Evolutionary conservation across 257 asterid genomes (phyloP), one percentile per base, ranked within the genome.

Genomic region (Solanum etuberosum): DNA sequence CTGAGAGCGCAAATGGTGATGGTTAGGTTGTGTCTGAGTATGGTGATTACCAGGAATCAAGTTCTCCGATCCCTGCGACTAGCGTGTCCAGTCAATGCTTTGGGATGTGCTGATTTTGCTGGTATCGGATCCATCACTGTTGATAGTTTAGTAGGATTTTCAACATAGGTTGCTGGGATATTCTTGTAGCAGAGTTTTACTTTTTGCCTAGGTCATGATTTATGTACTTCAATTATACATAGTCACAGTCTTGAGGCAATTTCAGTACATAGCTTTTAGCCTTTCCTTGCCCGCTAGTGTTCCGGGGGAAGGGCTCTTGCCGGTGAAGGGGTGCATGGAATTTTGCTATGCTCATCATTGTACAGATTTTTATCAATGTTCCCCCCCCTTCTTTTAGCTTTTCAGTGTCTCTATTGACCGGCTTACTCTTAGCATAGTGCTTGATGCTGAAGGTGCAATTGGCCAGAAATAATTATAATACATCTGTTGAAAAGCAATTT

Each of bases 261-360:
- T 90, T 88, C 90, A 91, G 90, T 93, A 88, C 90, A 89, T 89
- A 90, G 81, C 9, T 86, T 78, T 87, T 65, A 23, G 34, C 81
- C 90, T 87, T 65, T 83, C 89, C 73, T 51, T 32, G 32, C 81
- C 81, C 86, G 15, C 71, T 59, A 84, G 40, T 86, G 87, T 83
- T 61, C 87, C 87, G 72, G 85, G 63, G 82, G 90, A 70, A 81
- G 85, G 85, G 88, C 61, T 86, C 90, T 83, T 88, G 91, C 91
- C 85, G 71, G 35, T 63, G 85, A 80, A 85, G 85, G 84, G 91
- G 88, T 82, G 43, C 84, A 85, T 85, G 89, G 87, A 86, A 86
- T 87, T 90, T 88, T 91, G 89, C 90, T 54, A 59, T 85, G 90
- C 86, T 88, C 67, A 87, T 86, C 86, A 86, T 85, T 94, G 94